Evolutionary conservation across 129 eudicot genomes (phyloP).

Genomic region (Sambucus nigra): DNA sequence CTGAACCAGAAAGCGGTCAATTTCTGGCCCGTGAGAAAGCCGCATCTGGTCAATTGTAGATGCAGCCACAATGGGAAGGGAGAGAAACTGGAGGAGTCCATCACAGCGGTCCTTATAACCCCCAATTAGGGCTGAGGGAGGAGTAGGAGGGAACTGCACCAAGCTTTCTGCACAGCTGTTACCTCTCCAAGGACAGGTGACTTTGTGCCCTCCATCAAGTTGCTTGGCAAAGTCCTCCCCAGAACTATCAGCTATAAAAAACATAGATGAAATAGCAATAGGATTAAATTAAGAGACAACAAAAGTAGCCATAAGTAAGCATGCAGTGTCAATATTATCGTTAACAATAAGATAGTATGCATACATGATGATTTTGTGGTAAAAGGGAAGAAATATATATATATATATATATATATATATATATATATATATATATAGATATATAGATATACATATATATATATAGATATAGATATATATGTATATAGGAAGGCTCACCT

Average conservation of each 20-base stretch:
- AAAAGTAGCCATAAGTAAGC: not conserved
- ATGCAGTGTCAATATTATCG: no score
- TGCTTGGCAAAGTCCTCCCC: slow-evolving; percentile 67
- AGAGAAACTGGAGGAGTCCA: slow-evolving; percentile 80
- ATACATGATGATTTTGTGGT: no score
- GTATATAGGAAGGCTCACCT: no score
- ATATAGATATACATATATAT: no score
- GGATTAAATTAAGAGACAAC: not conserved
- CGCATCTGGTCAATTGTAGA: slow-evolving; percentile 71
- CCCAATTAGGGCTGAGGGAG: slow-evolving; percentile 86
- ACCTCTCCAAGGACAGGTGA: slow-evolving; percentile 87
- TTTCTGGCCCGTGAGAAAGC: slow-evolving; percentile 56
- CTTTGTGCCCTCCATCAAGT: slow-evolving; percentile 78
- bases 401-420: no score
- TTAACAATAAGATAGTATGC: no score
- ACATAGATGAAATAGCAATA: not conserved
- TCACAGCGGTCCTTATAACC: slow-evolving; percentile 96
- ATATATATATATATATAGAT: no score
- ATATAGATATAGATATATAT: no score
- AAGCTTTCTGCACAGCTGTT: slow-evolving; percentile 89
- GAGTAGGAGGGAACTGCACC: slow-evolving; percentile 97
- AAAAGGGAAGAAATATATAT: no score
- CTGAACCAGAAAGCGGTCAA: slow-evolving; percentile 67
- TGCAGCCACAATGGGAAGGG: slow-evolving; percentile 73
- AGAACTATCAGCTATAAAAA: slow-evolving; percentile 44